Conservation (phyloP, 805 yeast species). For the Blastobotrys chiropterorum region DNA sequence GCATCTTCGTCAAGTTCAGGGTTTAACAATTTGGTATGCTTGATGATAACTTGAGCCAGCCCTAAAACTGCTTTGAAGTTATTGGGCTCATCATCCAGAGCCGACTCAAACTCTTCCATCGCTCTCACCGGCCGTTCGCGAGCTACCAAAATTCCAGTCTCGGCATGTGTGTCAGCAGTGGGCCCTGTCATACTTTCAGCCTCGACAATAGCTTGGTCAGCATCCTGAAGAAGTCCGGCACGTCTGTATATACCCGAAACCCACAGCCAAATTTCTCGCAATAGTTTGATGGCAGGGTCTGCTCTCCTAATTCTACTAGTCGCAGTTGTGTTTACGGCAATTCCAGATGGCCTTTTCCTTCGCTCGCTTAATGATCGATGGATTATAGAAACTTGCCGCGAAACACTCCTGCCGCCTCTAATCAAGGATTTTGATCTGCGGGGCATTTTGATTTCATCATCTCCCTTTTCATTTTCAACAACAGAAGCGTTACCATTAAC, state of each 20-base stretch:
- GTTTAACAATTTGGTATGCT: slow-evolving; percentile 4
- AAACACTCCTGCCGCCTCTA: background rate
- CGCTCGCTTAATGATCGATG: background rate
- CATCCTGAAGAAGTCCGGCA: slow-evolving; percentile 49
- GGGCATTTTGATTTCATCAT: background rate
- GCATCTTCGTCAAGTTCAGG: background rate
- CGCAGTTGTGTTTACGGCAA: background rate
- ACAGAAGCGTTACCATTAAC: background rate
- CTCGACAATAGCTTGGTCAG: slow-evolving; percentile 67
- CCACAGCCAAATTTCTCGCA: slow-evolving; percentile 60
- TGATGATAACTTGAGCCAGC: slow-evolving; percentile 13
- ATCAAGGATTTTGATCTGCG: background rate
- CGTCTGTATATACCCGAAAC: slow-evolving; percentile 58
- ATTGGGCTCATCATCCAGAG: slow-evolving; percentile 44
- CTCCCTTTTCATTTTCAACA: background rate
- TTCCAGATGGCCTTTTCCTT: background rate
- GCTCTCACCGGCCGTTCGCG: slow-evolving; percentile 43
- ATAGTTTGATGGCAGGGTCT: slow-evolving; percentile 31
- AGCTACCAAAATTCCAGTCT: slow-evolving; percentile 41
- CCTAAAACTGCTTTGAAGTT: slow-evolving; percentile 49
- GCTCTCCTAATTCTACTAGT: background rate
- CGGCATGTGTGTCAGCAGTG: slow-evolving; percentile 44
- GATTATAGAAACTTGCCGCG: background rate
- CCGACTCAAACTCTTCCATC: slow-evolving; percentile 58
- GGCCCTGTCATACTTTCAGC: slow-evolving; percentile 49